phyloP scores from a whole-genome alignment of 1,139 yeast species.

The Candida pseudocylindracea region DNA sequence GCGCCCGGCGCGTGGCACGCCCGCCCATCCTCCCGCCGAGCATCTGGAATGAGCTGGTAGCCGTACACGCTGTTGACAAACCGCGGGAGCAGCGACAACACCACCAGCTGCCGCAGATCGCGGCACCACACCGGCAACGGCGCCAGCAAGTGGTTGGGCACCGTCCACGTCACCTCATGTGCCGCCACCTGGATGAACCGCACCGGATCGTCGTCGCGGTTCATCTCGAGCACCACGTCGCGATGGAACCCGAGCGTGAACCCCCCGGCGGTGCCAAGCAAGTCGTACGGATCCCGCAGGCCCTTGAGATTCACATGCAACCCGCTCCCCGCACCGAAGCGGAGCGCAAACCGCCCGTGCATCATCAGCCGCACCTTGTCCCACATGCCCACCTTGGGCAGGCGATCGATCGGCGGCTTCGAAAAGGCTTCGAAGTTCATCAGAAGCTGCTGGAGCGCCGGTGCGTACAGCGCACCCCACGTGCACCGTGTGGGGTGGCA shows the following conservation, averaged over 20 bases:
- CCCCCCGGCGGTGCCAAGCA: constrained; percentile 16
- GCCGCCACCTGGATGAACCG: constrained; percentile 15
- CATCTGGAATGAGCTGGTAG: constrained; percentile 17
- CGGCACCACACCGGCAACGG: constrained; percentile 44
- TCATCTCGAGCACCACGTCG: constrained; percentile 17
- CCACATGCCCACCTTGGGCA: constrained; percentile 34
- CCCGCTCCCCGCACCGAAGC: constrained; percentile 3
- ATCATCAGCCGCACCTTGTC: constrained; percentile 26
- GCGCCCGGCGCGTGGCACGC: constrained; percentile 8
- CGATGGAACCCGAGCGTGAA: constrained; percentile 17
- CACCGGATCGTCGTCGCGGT: constrained; percentile 16
- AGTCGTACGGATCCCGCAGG: constrained; percentile 20
- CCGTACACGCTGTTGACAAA: constrained; percentile 26
- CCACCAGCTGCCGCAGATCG: constrained; percentile 17
- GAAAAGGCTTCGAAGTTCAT: constrained; percentile 65
- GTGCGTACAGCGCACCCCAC: constrained; percentile 76
- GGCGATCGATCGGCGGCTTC: constrained; percentile 55
- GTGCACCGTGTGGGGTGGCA: constrained; percentile 42
- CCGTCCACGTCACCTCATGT: constrained; percentile 17
- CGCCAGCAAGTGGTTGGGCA: constrained; percentile 39
- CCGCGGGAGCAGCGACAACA: constrained; percentile 19
- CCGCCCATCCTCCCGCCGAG: too few relatives aligned
- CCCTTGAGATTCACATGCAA: constrained; percentile 32
- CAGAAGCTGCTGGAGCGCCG: constrained; percentile 70
- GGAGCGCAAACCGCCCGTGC: constrained; percentile 21